Conservation (phyloP, 2,329 filamentous ascomycete genomes). For the Ceratocystis ficicola region DNA sequence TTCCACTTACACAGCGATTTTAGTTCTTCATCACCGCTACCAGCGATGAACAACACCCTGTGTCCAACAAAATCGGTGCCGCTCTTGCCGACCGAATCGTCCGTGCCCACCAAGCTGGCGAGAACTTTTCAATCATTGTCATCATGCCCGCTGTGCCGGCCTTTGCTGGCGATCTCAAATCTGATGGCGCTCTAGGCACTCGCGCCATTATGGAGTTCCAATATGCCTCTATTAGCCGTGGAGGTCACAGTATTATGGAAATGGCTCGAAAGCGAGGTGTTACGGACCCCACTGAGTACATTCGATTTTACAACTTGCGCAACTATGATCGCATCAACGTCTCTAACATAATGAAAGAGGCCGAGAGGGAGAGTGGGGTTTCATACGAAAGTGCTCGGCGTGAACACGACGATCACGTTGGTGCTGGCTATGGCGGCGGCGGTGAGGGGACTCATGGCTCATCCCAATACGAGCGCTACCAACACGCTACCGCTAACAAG, state of each 20-base stretch:
- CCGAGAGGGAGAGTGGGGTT: constrained; percentile 52
- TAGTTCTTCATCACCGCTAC: constrained; percentile 83
- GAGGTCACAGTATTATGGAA: constrained; percentile 67
- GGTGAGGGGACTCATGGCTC: constrained; percentile 29
- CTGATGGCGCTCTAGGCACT: constrained; percentile 60
- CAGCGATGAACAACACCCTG: constrained; percentile 53
- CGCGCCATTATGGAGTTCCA: constrained; percentile 83
- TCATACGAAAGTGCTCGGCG: constrained; percentile 54
- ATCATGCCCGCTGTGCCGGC: constrained; percentile 70
- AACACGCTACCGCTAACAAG: constrained; percentile 43
- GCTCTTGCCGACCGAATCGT: constrained; percentile 68
- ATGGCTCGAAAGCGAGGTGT: constrained; percentile 55
- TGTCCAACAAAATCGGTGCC: constrained; percentile 65
- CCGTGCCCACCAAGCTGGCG: constrained; percentile 51
- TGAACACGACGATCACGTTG: constrained; percentile 49
- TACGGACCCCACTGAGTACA: constrained; percentile 56
- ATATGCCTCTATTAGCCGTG: constrained; percentile 66
- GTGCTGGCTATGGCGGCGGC: constrained; percentile 34
- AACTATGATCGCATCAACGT: constrained; percentile 76
- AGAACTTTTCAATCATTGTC: constrained; percentile 63
- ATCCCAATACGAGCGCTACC: constrained; percentile 55
- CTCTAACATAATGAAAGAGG: constrained; percentile 47
- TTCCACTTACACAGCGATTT: constrained; percentile 11
- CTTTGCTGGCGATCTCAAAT: constrained; percentile 68
- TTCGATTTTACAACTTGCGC: constrained; percentile 73